Evolutionary conservation across 2,329 filamentous ascomycete species (phyloP), one percentile per base, ranked within the genome.

Genomic region (Ascochyta koolunga): DNA sequence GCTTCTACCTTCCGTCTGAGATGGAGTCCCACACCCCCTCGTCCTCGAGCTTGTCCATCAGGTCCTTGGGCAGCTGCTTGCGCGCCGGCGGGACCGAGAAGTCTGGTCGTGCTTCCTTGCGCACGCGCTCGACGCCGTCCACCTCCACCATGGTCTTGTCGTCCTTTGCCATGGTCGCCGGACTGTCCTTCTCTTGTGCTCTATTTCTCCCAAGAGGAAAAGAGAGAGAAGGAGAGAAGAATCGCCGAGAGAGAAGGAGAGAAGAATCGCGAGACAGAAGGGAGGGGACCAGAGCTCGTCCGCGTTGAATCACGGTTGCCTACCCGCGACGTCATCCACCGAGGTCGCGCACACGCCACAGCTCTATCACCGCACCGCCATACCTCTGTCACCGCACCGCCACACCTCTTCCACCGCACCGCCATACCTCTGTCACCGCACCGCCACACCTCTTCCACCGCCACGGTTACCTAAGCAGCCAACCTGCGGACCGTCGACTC

Each of bases 11-110:
- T 76, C 91, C 89, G 53, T 92, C 87, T 59, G 89, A 87, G 32
- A 96, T 75, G 55, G 90, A 85, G 54, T 92, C 89, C 74, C 90
- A 90, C 66, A 91, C 86, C 65, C 86, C 87, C 27, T 91, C 89
- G 9, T 77, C 76, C 61, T 87, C 81, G 7, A 86, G 75, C 2
- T 82, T 79, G 31, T 80, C 77, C 71, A 86, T 83, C 2, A 87
- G 72, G 27, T 80, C 77, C 42, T 77, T 75, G n/a, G 83, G 80
- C 13, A 87, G 79, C 56, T 77, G 78, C 65, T 79, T 78, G 50
- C 79, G 75, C 39, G 81, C 74, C n/a, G 80, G 72, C 16, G 77
- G 79, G 59, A 77, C 65, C 11, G 74, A 76, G 71, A 79, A 80
- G 64, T 82, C 79, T 4, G 80, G 80, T 38, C 77, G 72, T 9